Conservation (phyloP, 2,329 filamentous ascomycete species). For the Penicillium sp. region DNA sequence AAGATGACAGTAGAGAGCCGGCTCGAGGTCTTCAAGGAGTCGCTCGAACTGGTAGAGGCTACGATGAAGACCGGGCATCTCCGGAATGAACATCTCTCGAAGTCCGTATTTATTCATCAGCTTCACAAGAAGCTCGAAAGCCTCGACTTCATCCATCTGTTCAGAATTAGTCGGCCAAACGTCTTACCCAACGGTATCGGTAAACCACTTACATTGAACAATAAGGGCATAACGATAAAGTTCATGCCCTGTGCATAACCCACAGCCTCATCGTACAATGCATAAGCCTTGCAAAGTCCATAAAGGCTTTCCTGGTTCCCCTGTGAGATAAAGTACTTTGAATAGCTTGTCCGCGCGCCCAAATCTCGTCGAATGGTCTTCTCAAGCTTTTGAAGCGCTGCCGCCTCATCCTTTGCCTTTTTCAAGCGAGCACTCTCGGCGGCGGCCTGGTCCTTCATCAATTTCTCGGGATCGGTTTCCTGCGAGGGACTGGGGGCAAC, state of each 20-base stretch:
- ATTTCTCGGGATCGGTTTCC: constrained; percentile 59
- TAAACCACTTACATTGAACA: constrained; percentile 69
- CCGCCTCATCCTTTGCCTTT: constrained; percentile 71
- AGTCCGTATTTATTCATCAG: constrained; percentile 96
- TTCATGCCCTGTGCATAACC: constrained; percentile 99
- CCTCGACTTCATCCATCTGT: constrained; percentile 93
- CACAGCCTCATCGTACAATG: constrained; percentile 86
- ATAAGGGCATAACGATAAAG: constrained; percentile 89
- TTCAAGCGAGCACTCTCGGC: constrained; percentile 64
- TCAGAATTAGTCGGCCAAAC: constrained; percentile 6
- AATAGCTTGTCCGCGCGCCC: constrained; percentile 89
- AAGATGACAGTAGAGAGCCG: constrained; percentile 89
- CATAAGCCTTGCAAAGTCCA: constrained; percentile 95
- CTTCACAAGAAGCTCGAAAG: constrained; percentile 85
- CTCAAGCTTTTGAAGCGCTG: constrained; percentile 72
- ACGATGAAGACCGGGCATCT: constrained; percentile 93
- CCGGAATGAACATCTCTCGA: constrained; percentile 85
- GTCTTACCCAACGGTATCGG: neutral
- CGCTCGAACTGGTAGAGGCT: constrained; percentile 93
- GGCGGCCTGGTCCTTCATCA: constrained; percentile 59
- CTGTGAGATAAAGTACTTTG: constrained; percentile 86
- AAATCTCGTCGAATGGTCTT: constrained; percentile 87
- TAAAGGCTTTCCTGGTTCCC: constrained; percentile 91
- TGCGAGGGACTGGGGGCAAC: constrained; percentile 51
- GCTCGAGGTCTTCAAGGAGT: constrained; percentile 86